Evolutionary conservation across 352 stramenopile species (phyloP), one percentile per base, ranked within the genome.

Genomic region (Globisporangium cystogenes): DNA sequence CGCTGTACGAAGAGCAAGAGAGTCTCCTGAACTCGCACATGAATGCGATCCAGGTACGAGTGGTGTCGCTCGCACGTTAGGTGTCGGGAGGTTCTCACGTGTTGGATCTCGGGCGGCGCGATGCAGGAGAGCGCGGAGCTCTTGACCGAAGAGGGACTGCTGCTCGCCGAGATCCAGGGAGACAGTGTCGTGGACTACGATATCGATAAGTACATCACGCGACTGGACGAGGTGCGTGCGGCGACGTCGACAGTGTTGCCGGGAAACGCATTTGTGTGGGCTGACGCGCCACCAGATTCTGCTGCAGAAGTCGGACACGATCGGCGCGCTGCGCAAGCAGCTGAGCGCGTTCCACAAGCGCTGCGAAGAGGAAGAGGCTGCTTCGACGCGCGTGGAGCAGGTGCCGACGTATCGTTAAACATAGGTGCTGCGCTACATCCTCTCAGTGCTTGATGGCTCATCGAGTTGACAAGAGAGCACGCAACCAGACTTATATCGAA

Each of bases 1-100:
- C 76, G 20, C 60, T 99, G 11, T 98, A 98, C 53, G 95, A 98
- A 69, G 86, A 98, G 53, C 95, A 99, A 77, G 96, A 99, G 61
- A 74, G 82, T 10, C 65, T 99, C 33, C 68, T 99, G 41, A 98
- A 98, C 51, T 67, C 90, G 18, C 96, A 99, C 74, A 99, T 99
- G 95, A 94, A 74, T 41, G 87, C 90, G 31, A 98, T 98, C 57
- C 90, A 96, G 77, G 88, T 95, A 59, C 12, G 48, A n/a, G 45
- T 20, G 16, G 1, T 10, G 21, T 3, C 18, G 39, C 21, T 23
- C n/a, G 37, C 23, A 21, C n/a, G 18, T 20, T 23, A 36, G 20
- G 20, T 64, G 29, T 14, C 4, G 20, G 31, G 16, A 35, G 1
- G 20, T 6, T 29, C 44, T 20, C 36, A 48, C 16, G 33, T 43